Evolutionary conservation across 2,329 filamentous ascomycete genomes (phyloP), one percentile per base, ranked within the genome.

Genomic region (Pseudocercospora pini-densiflorae): DNA sequence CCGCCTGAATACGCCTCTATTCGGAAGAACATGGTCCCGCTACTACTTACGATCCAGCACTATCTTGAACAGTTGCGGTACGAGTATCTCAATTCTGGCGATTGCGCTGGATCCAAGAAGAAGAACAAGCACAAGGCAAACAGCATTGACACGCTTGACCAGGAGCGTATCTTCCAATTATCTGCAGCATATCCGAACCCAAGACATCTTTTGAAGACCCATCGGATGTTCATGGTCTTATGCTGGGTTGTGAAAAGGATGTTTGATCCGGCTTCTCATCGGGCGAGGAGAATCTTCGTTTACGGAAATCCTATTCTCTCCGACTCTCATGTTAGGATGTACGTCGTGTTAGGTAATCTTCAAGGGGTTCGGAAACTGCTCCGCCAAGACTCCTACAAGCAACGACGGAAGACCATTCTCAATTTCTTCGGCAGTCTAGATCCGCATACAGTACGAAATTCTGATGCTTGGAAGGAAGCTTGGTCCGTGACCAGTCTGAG

Each of bases 221-320:
- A 66, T 57, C 23, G 29, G 5, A 55, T 62, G 59, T 66, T 66
- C 27, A 36, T 62, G 27, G 40, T 66, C 3, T 47, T 66, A 6
- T 66, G 64, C 45, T 62, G 59, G 64, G 10, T 66, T 1, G 63
- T 66, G 64, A 57, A 55, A 43, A 40, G 55, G 24, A 24, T 66
- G 8, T 47, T 62, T 23, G 61, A 63, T 23, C 61, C 61, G 1
- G 45, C 61, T 8, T 49, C 47, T 27, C 24, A 31, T 12, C 60
- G 59, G 12, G 54, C 59, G 0, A 31, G 31, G 3, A 54, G 60
- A n/a, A 43, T 66, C 21, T 47, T 59, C 10, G 43, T 61, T 27
- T 27, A 62, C 16, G 45, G 54, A 6, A 66, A 57, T 31, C 40
- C 59, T 3, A n/a, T 55, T 4, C 33, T 66, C 5, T 59, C 59